These are phyloP conservation scores for Zychaea mexicana DNA, from an alignment of 371 early-diverging fungal species.

Conservation along the genomic window DNA sequence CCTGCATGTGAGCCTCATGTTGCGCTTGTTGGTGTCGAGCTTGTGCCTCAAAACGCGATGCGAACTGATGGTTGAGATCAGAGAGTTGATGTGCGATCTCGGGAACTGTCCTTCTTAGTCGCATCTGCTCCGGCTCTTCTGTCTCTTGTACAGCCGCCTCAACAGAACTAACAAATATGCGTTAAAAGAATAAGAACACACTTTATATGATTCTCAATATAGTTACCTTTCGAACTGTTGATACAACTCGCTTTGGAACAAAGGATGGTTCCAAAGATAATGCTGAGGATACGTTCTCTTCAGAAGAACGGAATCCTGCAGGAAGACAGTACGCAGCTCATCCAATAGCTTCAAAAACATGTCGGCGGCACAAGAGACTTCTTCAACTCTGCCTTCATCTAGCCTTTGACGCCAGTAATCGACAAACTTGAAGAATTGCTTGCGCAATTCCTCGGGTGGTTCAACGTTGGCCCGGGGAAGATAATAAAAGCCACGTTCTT, in stretches of 20 bases:
- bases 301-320: neutral
- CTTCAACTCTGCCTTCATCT: neutral
- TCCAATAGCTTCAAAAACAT: neutral
- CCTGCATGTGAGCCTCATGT: too few species aligned
- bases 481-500: neutral
- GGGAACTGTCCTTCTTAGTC: too few species aligned
- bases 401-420: neutral
- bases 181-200: too few species aligned
- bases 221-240: neutral
- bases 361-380: neutral
- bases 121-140: too few species aligned
- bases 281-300: neutral
- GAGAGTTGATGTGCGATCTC: too few species aligned
- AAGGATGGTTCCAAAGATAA: neutral
- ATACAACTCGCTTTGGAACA: neutral
- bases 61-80: too few species aligned
- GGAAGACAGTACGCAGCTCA: neutral
- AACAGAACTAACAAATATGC: too few species aligned
- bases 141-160: too few species aligned
- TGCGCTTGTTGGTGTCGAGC: too few species aligned
- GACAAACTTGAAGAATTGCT: neutral
- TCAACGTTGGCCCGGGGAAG: neutral
- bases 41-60: too few species aligned
- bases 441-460: neutral
- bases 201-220: too few species aligned